Evolutionary conservation across 371 early-diverging fungal species (phyloP).

Genomic region (Mortierella polycephala): DNA sequence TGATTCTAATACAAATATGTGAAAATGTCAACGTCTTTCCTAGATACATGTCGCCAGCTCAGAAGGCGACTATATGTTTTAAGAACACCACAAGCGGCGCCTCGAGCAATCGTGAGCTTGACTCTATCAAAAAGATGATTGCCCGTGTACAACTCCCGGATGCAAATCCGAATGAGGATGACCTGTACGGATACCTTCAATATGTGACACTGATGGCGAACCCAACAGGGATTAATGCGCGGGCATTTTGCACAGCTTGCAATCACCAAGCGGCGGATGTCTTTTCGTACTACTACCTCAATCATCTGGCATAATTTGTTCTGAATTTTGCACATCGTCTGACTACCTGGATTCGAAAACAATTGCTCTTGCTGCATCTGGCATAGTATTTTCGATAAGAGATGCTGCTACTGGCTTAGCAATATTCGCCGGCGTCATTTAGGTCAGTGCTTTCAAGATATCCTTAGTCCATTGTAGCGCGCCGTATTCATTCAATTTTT

Average conservation of each 20-base stretch:
- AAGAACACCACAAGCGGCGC: slow-evolving; percentile 15
- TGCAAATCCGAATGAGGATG: slow-evolving; percentile 32
- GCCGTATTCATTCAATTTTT: too few relatives aligned
- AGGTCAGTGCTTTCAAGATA: too few relatives aligned
- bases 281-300: slow-evolving; percentile 42
- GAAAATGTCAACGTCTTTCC: background rate
- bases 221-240: slow-evolving; percentile 9
- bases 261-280: slow-evolving; percentile 50
- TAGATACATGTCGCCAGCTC: slow-evolving; percentile 49
- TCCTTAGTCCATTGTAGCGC: too few relatives aligned
- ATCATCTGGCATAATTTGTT: slow-evolving; percentile 27
- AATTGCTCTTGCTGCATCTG: too few relatives aligned
- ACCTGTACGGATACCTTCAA: slow-evolving; percentile 46
- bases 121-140: slow-evolving; percentile 40
- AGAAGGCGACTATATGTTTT: slow-evolving; percentile 36
- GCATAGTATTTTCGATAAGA: too few relatives aligned
- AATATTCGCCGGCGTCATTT: too few relatives aligned
- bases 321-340: slow-evolving; percentile 37
- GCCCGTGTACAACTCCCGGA: slow-evolving; percentile 35
- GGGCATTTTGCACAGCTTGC: slow-evolving; percentile 36
- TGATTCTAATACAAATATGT: too few relatives aligned
- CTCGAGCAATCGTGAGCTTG: slow-evolving; percentile 26
- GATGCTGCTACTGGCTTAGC: too few relatives aligned
- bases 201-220: slow-evolving; percentile 40
- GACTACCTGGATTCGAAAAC: background rate